Percentiles rank a stretch among this genome's conserved stretches.
These are phyloP conservation scores for Colletotrichum tabaci DNA, from an alignment of 2,329 filamentous ascomycete species.

Conservation along the genomic window DNA sequence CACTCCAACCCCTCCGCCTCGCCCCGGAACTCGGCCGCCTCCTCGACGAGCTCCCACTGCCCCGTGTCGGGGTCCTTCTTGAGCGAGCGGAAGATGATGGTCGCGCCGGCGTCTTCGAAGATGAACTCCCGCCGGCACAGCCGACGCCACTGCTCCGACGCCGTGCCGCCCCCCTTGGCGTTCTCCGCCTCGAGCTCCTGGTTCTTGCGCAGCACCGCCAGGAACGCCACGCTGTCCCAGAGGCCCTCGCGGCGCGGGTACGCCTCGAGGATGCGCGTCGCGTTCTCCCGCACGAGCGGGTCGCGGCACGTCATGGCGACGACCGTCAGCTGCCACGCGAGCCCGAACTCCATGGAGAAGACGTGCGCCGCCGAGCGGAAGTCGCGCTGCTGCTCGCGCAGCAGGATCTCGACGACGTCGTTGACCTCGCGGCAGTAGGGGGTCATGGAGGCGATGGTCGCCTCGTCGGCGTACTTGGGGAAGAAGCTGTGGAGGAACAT, in stretches of 20 bases:
- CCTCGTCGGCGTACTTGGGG: constrained; percentile 55
- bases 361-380: constrained; percentile 47
- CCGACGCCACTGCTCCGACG: constrained; percentile 57
- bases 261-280: constrained; percentile 56
- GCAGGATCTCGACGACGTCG: constrained; percentile 54
- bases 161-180: constrained; percentile 52
- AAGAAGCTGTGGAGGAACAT: constrained; percentile 57
- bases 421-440: constrained; percentile 61
- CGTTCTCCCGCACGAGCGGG: constrained; percentile 54
- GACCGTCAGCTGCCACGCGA: constrained; percentile 61
- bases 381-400: constrained; percentile 46
- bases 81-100: constrained; percentile 55
- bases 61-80: constrained; percentile 51
- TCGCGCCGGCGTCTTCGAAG: constrained; percentile 53
- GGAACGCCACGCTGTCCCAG: constrained; percentile 58
- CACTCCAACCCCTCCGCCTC: constrained; percentile 50
- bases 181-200: constrained; percentile 53
- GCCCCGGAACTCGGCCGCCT: constrained; percentile 52
- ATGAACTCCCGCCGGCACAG: constrained; percentile 56
- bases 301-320: constrained; percentile 59
- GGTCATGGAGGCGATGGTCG: constrained; percentile 55
- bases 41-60: constrained; percentile 56
- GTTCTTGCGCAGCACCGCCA: constrained; percentile 57
- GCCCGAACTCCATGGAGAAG: constrained; percentile 63
- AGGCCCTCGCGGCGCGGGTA: constrained; percentile 61